Evolutionary conservation across 805 yeast species (phyloP).

Genomic region (Saccharomycopsis capsularis): DNA sequence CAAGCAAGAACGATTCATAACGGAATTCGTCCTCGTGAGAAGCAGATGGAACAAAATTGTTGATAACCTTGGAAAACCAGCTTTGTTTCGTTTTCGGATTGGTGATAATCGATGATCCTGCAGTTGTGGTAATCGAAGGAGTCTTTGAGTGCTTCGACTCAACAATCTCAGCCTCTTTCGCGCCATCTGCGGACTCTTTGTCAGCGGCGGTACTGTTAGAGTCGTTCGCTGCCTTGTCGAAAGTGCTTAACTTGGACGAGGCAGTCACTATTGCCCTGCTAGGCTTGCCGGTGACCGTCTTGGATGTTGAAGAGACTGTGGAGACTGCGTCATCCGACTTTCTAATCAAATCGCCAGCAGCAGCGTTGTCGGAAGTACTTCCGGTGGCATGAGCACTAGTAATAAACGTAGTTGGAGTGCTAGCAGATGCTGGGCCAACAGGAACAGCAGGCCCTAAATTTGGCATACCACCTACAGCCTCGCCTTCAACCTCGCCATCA

Average conservation of each 20-base stretch:
- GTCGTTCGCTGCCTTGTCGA: background rate
- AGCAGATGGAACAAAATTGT: conserved; percentile 24
- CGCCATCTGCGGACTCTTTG: background rate
- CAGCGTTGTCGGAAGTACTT: background rate
- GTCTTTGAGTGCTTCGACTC: conserved; percentile 17
- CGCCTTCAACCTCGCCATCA: no score
- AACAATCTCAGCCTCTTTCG: background rate
- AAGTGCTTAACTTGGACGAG: background rate
- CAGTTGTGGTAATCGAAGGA: conserved; percentile 17
- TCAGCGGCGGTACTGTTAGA: background rate
- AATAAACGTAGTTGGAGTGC: conserved; percentile 4
- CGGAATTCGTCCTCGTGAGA: conserved; percentile 22
- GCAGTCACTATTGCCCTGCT: background rate
- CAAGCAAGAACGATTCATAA: conserved; percentile 18
- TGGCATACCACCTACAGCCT: no score
- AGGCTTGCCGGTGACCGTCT: background rate
- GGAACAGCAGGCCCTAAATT: no score
- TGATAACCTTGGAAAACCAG: conserved; percentile 36
- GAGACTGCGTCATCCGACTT: background rate
- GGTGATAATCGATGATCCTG: conserved; percentile 14
- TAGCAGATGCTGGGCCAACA: conserved; percentile 1
- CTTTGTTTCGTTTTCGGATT: conserved; percentile 25
- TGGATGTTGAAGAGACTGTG: background rate
- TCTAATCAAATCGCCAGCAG: background rate
- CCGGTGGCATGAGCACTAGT: conserved; percentile 6